Evolutionary conservation across 2,329 filamentous ascomycete species (phyloP), one percentile per base, ranked within the genome.

Genomic region (Fonsecaea nubica): DNA sequence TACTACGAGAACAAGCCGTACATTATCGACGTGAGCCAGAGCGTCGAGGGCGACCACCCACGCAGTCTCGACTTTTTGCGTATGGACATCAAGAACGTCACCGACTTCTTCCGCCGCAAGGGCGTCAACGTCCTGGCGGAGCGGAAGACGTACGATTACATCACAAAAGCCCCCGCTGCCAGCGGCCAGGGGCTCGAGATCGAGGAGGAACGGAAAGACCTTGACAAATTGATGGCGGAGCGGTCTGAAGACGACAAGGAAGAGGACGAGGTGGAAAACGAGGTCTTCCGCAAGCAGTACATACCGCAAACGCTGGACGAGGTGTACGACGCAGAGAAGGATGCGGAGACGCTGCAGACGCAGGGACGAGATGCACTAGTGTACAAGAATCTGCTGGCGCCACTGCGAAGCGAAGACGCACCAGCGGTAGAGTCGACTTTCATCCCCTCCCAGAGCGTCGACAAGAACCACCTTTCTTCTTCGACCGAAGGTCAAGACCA

Each of bases 51-150:
- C 72, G 94, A 98, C 73, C 95, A 99, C 78, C 95, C 95, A 0
- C 87, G 92, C 65, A 94, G 92, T 1, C 84, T 96, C 35, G 94
- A 98, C 77, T 99, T 99, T 76, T 80, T 99, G 73, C 89, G 95
- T 38, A 98, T 97, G 93, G 95, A 99, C 76, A 93, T 99, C 79
- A 98, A 97, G 84, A 99, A 99, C 76, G 88, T 96, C 1, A 90
- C 89, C 25, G 92, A 96, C 77, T 99, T 96, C 80, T 99, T 98
- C 86, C 85, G 89, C 35, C 86, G 91, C 21, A 90, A 97, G 77
- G 90, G 90, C 48, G 92, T 98, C 1, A 89, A 96, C 68, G 90
- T 88, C 0, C 83, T 99, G 2, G 81, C 89, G 1, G 94, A 98
- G 77, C 87, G 90, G 36, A 82, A 85, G n/a, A 83, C 93, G 10